Evolutionary conservation across 345 rosid species (phyloP).

Genomic region (Salix exigua): DNA sequence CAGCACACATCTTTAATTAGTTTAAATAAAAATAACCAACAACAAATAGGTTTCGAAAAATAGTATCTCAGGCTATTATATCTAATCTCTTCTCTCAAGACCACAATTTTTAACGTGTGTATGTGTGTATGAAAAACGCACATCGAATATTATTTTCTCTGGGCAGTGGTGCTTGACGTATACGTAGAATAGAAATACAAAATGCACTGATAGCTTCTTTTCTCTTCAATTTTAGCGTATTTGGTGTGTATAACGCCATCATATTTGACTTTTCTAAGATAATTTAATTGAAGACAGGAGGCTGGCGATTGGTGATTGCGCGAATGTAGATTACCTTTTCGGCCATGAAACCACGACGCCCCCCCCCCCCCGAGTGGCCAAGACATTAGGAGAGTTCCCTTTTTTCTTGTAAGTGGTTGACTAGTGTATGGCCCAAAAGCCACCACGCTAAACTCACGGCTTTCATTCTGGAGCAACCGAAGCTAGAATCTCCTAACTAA

Average conservation of each 20-base stretch:
- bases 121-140: too few species aligned
- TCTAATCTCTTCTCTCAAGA: too few species aligned
- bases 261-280: not conserved
- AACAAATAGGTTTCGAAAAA: too few species aligned
- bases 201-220: not conserved
- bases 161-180: too few species aligned
- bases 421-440: too few species aligned
- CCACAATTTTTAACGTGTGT: too few species aligned
- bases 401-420: not conserved
- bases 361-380: not conserved
- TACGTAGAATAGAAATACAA: not conserved
- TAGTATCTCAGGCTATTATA: too few species aligned
- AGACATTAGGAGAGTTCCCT: not conserved
- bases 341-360: not conserved
- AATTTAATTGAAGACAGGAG: not conserved
- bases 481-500: not conserved
- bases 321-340: not conserved
- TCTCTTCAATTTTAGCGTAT: not conserved
- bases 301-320: not conserved
- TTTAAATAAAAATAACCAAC: too few species aligned
- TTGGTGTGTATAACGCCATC: not conserved
- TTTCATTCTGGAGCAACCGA: not conserved
- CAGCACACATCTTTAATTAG: too few species aligned
- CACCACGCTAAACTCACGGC: too few species aligned
- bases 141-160: too few species aligned